Conservation (phyloP, 1,284 basidiomycete genomes). For the Phaffia rhodozyma region DNA sequence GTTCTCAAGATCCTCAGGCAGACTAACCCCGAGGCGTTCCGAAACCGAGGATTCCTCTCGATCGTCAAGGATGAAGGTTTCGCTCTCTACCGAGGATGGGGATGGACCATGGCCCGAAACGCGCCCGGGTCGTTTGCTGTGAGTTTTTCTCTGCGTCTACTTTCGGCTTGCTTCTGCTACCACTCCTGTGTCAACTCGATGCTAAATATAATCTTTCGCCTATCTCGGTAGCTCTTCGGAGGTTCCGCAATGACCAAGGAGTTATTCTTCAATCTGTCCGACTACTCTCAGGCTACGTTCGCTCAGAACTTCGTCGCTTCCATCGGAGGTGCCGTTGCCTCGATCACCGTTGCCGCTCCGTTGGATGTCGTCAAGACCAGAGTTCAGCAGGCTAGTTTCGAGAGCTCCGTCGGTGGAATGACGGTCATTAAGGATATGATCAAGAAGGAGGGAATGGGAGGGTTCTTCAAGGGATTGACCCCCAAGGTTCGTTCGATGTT, state of each 20-base stretch:
- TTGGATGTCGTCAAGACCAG: slow-evolving; percentile 89
- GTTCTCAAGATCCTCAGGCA: slow-evolving; percentile 97
- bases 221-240: slow-evolving; percentile 64
- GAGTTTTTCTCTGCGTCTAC: slow-evolving; percentile 30
- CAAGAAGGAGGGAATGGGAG: slow-evolving; percentile 66
- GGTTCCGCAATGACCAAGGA: slow-evolving; percentile 92
- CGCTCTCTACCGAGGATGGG: slow-evolving; percentile 90
- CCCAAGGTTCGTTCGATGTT: slow-evolving; percentile 56
- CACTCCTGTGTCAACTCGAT: not conserved
- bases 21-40: slow-evolving; percentile 91
- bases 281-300: slow-evolving; percentile 91
- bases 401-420: slow-evolving; percentile 70
- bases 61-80: slow-evolving; percentile 85
- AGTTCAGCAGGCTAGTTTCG: slow-evolving; percentile 97
- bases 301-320: slow-evolving; percentile 90
- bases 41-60: slow-evolving; percentile 75
- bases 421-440: slow-evolving; percentile 78
- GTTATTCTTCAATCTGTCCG: slow-evolving; percentile 73
- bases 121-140: slow-evolving; percentile 93
- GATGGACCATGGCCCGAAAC: slow-evolving; percentile 97
- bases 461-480: slow-evolving; percentile 96
- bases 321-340: slow-evolving; percentile 84
- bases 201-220: not conserved
- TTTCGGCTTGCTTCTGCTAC: not conserved
- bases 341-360: slow-evolving; percentile 90